These are phyloP conservation scores for Zizania latifolia DNA, from an alignment of 176 grass and related monocot species.

Conservation along the genomic window DNA sequence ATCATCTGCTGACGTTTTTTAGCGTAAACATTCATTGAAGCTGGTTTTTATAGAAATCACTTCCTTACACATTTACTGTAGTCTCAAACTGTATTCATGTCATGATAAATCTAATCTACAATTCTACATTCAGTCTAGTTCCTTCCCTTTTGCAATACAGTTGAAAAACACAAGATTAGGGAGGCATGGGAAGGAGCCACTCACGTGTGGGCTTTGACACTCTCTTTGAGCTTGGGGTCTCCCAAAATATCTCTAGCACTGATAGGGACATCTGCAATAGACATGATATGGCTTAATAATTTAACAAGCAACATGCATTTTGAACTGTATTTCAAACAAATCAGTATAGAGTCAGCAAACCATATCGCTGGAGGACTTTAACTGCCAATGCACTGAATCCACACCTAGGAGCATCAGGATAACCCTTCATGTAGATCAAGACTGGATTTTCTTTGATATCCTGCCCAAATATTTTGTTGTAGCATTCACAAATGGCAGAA, in stretches of 20 bases:
- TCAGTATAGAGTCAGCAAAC: constrained; percentile 25
- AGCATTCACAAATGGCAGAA: constrained; percentile 11
- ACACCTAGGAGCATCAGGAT: constrained; percentile 76
- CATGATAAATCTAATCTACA: background rate
- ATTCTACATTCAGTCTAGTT: background rate
- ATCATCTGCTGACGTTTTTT: background rate
- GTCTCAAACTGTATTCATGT: background rate
- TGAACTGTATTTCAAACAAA: background rate
- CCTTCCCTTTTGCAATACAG: background rate
- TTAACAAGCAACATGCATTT: background rate
- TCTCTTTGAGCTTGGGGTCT: constrained; percentile 73
- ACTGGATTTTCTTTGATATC: constrained; percentile 78
- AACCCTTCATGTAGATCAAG: constrained; percentile 88
- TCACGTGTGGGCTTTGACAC: constrained; percentile 80
- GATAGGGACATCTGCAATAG: constrained; percentile 50
- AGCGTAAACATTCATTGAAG: background rate
- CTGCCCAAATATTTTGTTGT: constrained; percentile 25
- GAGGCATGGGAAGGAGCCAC: background rate
- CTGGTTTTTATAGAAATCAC: background rate
- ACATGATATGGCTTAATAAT: constrained; percentile 19
- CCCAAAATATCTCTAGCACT: constrained; percentile 73
- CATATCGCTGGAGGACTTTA: constrained; percentile 82
- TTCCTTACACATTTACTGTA: background rate
- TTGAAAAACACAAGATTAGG: background rate
- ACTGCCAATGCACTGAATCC: constrained; percentile 90